Base-by-base conservation (phyloP, 2,329 filamentous ascomycete genomes). In the Phialemonium atrogriseum region DNA sequence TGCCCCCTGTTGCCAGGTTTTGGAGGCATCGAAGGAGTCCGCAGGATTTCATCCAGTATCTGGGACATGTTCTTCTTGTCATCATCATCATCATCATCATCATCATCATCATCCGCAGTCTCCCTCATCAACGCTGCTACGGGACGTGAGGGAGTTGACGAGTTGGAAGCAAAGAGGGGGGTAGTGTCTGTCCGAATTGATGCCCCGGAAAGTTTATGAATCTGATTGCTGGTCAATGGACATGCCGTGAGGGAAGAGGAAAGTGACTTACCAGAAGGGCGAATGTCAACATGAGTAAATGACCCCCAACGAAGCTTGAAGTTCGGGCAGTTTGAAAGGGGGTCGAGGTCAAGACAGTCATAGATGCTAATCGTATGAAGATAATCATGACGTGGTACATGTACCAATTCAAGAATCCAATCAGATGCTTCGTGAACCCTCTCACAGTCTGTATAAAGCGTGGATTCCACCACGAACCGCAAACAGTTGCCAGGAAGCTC, bases 391-490 rank as follows among this genome's bases (percentile, higher is more conserved):
- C 49, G 46, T 87, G 82, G 38, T 80, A 70, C 2, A 64, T 65
- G 48, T 84, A 84, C 67, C 82, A 82, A 31, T 73, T 66, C 4
- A 63, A 59, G 10, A 84, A 66, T 0, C 79, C 78, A 4, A 67
- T 50, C 19, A 84, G 62, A 35, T 72, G 76, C 39, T 59, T 67
- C 17, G 64, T 71, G 49, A 70, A 80, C 33, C 73, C 77, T n/a
- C 70, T 63, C 20, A 65, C 60, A 4, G 68, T 70, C 44, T 78
- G 65, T 20, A 72, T 66, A 41, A 83, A 72, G 36, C 69, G 70
- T 0, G 78, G 77, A 39, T 84, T 84, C 80, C 80, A 84, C 68
- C 75, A 80, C 10, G 69, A 54, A 4, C 75, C 68, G 12, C 68
- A 44, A 3, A 74, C 41, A 21, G 68, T 69, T 10, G 66, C 54